Evolutionary conservation across 2,329 filamentous ascomycete species (phyloP), one percentile per base, ranked within the genome.

Genomic region (Colletotrichum musae): DNA sequence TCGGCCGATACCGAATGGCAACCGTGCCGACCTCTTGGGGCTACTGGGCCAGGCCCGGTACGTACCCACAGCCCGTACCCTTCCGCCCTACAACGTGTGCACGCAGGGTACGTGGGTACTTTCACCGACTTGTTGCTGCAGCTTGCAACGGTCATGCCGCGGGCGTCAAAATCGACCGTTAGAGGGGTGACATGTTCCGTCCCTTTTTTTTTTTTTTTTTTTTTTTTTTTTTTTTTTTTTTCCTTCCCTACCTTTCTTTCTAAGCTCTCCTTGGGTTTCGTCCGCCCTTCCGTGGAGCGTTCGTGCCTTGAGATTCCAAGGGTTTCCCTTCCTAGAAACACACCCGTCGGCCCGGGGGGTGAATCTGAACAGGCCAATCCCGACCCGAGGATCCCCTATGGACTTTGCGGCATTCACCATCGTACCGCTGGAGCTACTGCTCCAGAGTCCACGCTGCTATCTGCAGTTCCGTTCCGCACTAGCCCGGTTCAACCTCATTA

Each of bases 1-100:
- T 79, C 77, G 77, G 77, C 74, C 77, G 77, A 79, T 77, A 73
- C 77, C 71, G 71, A 72, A 68, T 68, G 66, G 68, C 63, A 61
- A 70, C 67, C 67, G 62, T 36, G 59, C 59, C 64, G 54, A 45
- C 18, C 64, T 58, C 24, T 59, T 53, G 54, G 58, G 58, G 21
- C 21, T 24, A 24, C 2, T 24, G 21, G 21, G 58, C 58, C 64
- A 59, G 54, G 64, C 24, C 64, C 13, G 45, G 48, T 68, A 70
- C 68, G 64, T 68, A 56, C 48, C 36, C 53, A 32, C 21, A 13
- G 64, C 18, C 18, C 18, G 18, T 67, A 54, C 68, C 64, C 48
- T 45, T 26, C 58, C 58, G 39, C 58, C 54, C 45, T 58, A 54
- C 47, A 47, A 18, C 32, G 62, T 56, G 51, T n/a, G n/a, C 56